Base-by-base conservation (phyloP, 2,329 filamentous ascomycete genomes). In the Cytospora mali region DNA sequence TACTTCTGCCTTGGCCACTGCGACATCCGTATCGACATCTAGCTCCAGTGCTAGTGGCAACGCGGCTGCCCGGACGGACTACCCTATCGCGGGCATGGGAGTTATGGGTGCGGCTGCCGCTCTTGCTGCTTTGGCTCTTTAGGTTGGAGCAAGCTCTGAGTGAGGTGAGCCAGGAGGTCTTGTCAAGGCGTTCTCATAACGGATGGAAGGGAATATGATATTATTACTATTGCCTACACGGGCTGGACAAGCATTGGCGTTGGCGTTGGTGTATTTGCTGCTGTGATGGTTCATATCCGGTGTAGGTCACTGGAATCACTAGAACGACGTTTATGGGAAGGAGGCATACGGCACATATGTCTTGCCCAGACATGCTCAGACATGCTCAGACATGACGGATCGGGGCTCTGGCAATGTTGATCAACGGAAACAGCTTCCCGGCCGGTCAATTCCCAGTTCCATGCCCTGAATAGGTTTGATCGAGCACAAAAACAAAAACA, bases 61-160 rank as follows among this genome's bases (percentile, higher is more conserved):
- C 52, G 42, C 58, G 2, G 64, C 50, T 6, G 50, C 25, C 14
- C 54, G 53, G 21, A 58, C 58, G 23, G 31, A 42, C 23, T 35
- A 49, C 5, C 57, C 64, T 52, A n/a, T 65, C 21, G 51, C 54
- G 1, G 58, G 55, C 7, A 39, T 66, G 64, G 62, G 64, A 14
- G 28, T 55, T 18, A 53, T 64, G 16, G 64, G 64, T 29, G 64
- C 64, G 4, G 64, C 55, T 4, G 64, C 62, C 3, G 64, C 62
- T 13, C 18, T 66, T 11, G 64, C 55, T 13, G 55, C 53, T 14
- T 56, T 66, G 29, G 62, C 58, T 62, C 33, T 66, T 27, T 66
- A 61, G 14, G 27, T 58, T 2, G 13, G 21, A 39, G 6, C 10
- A 14, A n/a, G 10, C 28, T 50, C 4, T 33, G 53, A 29, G 10